Evolutionary conservation across 176 grass and related monocot genomes (phyloP).

Genomic region (Thinopyrum elongatum): DNA sequence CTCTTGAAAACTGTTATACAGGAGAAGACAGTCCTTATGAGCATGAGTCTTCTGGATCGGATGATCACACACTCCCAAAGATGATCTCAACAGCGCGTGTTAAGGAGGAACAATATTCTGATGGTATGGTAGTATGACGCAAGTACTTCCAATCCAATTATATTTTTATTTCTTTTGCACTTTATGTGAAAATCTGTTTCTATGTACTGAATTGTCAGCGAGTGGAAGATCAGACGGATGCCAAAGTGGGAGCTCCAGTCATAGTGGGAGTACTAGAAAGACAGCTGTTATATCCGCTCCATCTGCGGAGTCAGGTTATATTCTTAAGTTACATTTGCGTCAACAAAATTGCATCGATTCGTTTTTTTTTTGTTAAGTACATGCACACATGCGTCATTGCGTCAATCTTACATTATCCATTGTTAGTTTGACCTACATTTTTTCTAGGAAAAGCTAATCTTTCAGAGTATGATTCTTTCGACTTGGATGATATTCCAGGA

Average conservation of each 20-base stretch:
- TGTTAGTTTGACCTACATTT: neutral
- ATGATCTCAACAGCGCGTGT: neutral
- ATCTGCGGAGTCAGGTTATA: conserved; percentile 34
- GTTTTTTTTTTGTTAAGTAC: neutral
- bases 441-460: conserved; percentile 2
- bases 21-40: neutral
- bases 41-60: neutral
- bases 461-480: neutral
- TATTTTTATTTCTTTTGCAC: neutral
- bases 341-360: neutral
- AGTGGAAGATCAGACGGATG: neutral
- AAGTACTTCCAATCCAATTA: neutral
- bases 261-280: neutral
- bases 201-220: neutral
- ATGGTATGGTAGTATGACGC: neutral
- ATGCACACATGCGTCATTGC: neutral
- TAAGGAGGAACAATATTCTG: neutral
- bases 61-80: neutral
- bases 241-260: neutral
- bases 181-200: neutral
- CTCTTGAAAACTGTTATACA: neutral
- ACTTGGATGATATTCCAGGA: conserved; percentile 8
- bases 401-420: neutral
- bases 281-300: neutral
- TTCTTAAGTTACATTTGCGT: neutral